A percentile compares a stretch with the other conserved stretches of the same genome.
phyloP scores from a whole-genome alignment of 192 early-diverging fungal genomes.

The Coemansia sp. region DNA sequence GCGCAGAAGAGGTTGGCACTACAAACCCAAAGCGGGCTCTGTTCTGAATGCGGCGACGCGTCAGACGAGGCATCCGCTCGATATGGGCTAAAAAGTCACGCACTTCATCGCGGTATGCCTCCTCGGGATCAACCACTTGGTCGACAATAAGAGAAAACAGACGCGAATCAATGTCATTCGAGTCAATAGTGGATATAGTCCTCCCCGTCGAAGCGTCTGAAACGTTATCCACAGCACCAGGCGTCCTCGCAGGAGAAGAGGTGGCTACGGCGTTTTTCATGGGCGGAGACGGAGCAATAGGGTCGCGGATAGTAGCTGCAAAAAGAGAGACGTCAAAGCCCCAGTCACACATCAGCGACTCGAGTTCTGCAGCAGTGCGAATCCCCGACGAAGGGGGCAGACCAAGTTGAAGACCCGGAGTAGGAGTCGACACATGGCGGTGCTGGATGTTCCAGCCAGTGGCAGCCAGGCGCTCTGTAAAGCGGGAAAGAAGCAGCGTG shows the following conservation, averaged over 20 bases:
- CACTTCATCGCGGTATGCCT: conserved; percentile 43
- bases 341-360: conserved; percentile 32
- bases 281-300: conserved; percentile 1
- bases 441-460: conserved; percentile 36
- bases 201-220: no score
- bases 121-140: conserved; percentile 46
- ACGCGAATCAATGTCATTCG: conserved; percentile 28
- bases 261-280: no score
- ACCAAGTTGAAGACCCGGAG: conserved; percentile 23
- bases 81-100: conserved; percentile 35
- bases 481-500: conserved; percentile 21
- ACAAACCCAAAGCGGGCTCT: no score
- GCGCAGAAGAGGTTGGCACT: neutral
- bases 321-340: conserved; percentile 31
- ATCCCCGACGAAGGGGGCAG: conserved; percentile 35
- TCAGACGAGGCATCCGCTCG: conserved; percentile 33
- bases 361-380: conserved; percentile 12
- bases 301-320: conserved; percentile 22
- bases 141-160: conserved; percentile 47
- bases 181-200: no score
- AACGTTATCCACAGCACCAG: no score
- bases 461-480: conserved; percentile 30
- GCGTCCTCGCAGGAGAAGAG: no score
- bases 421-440: conserved; percentile 7
- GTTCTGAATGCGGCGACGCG: no score